These are phyloP conservation scores for Ambrosia trifida DNA, from an alignment of 129 eudicot genomes.

Conservation along the genomic window DNA sequence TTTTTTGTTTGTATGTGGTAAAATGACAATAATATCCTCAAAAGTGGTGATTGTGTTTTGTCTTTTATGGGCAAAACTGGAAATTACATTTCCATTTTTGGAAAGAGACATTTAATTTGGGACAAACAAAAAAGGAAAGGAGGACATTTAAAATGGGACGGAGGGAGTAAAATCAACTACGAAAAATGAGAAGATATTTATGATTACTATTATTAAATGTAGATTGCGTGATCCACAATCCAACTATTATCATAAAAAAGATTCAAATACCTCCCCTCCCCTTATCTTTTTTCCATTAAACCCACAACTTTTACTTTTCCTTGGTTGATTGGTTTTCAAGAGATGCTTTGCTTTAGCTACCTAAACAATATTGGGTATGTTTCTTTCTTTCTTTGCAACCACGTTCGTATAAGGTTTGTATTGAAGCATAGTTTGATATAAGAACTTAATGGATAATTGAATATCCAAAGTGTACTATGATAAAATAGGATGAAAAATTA, in stretches of 20 bases:
- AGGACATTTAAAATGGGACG: too few relatives aligned
- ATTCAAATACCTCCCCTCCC: slow-evolving; percentile 11
- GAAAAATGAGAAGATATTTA: slow-evolving; percentile 4
- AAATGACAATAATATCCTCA: too few relatives aligned
- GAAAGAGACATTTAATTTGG: too few relatives aligned
- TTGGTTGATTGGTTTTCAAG: not conserved
- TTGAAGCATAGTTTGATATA: not conserved
- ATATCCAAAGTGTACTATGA: not conserved
- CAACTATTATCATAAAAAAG: not conserved
- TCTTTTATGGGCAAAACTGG: too few relatives aligned
- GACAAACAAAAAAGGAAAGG: too few relatives aligned
- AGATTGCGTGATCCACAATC: not conserved
- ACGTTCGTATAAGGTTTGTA: not conserved
- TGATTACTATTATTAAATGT: not conserved
- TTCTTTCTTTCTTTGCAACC: slow-evolving; percentile 14
- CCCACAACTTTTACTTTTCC: not conserved
- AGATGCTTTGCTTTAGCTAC: slow-evolving; percentile 9
- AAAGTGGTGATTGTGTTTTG: too few relatives aligned
- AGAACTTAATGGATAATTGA: not conserved
- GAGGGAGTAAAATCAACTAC: not conserved
- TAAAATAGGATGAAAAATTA: not conserved
- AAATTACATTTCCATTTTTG: too few relatives aligned
- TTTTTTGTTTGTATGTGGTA: too few relatives aligned
- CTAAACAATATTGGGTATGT: not conserved
- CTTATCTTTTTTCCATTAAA: not conserved